Percentiles rank a stretch among this genome's conserved stretches.
These are phyloP conservation scores for Carex arenaria DNA, from an alignment of 202 grass and related monocot species.

Conservation along the genomic window DNA sequence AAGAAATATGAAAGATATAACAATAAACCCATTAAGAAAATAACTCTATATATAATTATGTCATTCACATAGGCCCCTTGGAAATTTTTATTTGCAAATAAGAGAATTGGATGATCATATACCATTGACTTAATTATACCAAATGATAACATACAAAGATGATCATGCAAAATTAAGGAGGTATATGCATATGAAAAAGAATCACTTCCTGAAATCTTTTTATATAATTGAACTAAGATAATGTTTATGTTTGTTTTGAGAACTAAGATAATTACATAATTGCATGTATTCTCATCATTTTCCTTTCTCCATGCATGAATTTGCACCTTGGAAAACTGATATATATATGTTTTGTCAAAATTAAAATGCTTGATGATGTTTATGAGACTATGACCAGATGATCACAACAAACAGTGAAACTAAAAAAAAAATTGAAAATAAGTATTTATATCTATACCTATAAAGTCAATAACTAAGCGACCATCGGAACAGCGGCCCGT, in stretches of 20 bases:
- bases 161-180: not conserved
- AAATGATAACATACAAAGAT: not conserved
- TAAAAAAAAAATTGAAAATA: not conserved
- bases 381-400: not conserved
- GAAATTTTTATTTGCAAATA: not conserved
- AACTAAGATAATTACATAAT: not conserved
- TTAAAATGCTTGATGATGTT: not conserved
- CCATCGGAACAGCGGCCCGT: slow-evolving; percentile 88
- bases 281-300: not conserved
- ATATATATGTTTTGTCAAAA: not conserved
- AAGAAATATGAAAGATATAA: not conserved
- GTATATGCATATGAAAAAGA: not conserved
- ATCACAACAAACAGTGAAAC: not conserved
- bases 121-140: not conserved
- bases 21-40: not conserved
- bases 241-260: not conserved
- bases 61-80: not conserved
- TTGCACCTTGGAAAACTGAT: not conserved
- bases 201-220: not conserved
- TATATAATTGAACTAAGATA: not conserved
- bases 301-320: not conserved
- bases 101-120: not conserved
- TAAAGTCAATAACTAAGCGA: slow-evolving; percentile 73
- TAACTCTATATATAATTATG: not conserved
- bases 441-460: slow-evolving; percentile 31